phyloP scores from a whole-genome alignment of 108 stramenopile genomes.

The Discostella stelligeroides region DNA sequence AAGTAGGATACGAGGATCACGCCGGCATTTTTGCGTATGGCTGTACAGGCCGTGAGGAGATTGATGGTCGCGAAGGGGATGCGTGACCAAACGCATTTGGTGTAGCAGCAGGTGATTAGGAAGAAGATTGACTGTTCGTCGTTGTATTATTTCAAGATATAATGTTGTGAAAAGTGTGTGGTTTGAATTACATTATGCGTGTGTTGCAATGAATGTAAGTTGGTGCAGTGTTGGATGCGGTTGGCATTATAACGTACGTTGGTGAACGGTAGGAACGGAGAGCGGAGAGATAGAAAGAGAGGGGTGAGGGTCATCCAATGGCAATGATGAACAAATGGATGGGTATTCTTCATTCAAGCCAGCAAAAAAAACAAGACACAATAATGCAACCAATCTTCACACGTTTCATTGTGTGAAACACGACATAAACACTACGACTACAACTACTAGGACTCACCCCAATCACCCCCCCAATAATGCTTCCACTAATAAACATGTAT shows the following conservation, averaged over 20 bases:
- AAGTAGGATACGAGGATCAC: constrained; percentile 65
- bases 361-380: too few relatives aligned
- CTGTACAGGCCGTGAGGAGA: constrained; percentile 73
- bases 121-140: constrained; percentile 54
- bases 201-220: background rate
- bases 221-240: too few relatives aligned
- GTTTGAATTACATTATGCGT: background rate
- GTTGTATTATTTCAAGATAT: background rate
- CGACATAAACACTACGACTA: too few relatives aligned
- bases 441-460: constrained; percentile 30
- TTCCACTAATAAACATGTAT: constrained; percentile 52
- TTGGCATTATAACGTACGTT: too few relatives aligned
- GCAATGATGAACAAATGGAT: too few relatives aligned
- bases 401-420: background rate
- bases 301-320: too few relatives aligned
- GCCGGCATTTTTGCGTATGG: constrained; percentile 74
- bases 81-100: constrained; percentile 51
- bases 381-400: too few relatives aligned
- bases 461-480: constrained; percentile 60
- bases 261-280: too few relatives aligned
- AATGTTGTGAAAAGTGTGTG: background rate
- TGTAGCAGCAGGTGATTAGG: constrained; percentile 61
- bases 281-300: too few relatives aligned
- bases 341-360: too few relatives aligned
- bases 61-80: constrained; percentile 89